Evolutionary conservation across 768 basidiomycete genomes (phyloP), one percentile per base, ranked within the genome.

Genomic region (Cystofilobasidium capitatum): DNA sequence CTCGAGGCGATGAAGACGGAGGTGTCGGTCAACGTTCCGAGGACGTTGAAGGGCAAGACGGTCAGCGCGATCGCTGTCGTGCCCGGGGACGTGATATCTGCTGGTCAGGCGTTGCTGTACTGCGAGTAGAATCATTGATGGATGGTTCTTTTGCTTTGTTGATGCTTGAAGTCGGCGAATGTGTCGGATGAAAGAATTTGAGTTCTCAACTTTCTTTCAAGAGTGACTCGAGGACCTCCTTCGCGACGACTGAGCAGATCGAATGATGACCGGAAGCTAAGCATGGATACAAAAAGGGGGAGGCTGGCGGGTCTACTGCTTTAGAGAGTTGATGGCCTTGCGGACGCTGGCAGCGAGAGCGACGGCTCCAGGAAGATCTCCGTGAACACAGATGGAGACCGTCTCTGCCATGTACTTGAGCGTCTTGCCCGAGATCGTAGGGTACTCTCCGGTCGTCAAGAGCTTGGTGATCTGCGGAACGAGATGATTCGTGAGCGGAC

Each of bases 1-100:
- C 78, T 86, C 16, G 83, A 85, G 74, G 83, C 85, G 0, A 86
- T 86, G 85, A 86, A 87, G 75, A 84, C 82, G 0, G 83, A 84
- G 71, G 81, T 86, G 51, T 77, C 79, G 17, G 72, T 86, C 20
- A 74, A 74, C 59, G 81, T 82, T 0, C 80, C 81, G 0, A 78
- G 81, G 22, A 76, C 75, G 12, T 79, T 80, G 60, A 72, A 83
- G 1, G 83, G 83, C 2, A 81, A 76, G 31, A 77, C 60, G 20
- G 78, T 85, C 0, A 72, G 69, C 37, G 76, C 76, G 0, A 72
- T 83, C 6, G 81, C 79, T 0, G 71, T 82, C 10, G 72, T 71
- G 40, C 81, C 80, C 62, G 83, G 84, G 0, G 78, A 73, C 1
- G 71, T 75, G 0, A 82, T 86, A 20, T 75, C 76, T 42, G 78